Evolutionary conservation across 2,329 filamentous ascomycete species (phyloP), one percentile per base, ranked within the genome.

Genomic region (Zymoseptoria ardabiliae): DNA sequence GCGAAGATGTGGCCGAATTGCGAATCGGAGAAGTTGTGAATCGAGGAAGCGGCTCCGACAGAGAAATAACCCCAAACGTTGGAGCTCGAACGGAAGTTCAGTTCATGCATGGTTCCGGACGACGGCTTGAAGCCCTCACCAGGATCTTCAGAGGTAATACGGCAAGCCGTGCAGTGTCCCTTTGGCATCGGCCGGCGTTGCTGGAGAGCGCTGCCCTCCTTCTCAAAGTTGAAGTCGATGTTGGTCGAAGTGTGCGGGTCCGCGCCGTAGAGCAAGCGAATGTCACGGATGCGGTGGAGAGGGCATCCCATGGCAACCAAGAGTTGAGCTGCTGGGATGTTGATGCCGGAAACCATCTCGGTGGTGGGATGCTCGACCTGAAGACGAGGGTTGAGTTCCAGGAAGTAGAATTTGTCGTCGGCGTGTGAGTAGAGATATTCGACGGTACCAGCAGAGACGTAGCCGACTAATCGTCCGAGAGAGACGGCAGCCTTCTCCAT

Each of bases 51-150:
- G 9, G 92, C 94, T 79, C 92, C 90, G 75, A 99, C 94, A 56
- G 94, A 99, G 85, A 99, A 99, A 79, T 99, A 99, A 82, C 94
- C 94, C 94, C 94, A 99, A 58, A 97, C 94, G 69, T 99, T 99
- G 64, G 94, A 97, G 75, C 91, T 96, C 80, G 89, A 95, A 73
- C 94, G 86, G 85, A 99, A 99, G 82, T 99, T 99, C 72, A 99
- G 81, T 73, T 99, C 94, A 80, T 97, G 94, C 85, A 99, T 95
- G 56, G 93, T 96, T 85, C 94, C 94, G 71, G 93, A 96, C 52
- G 94, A 99, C 60, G 94, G 94, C 84, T 99, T 99, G 86, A 99
- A 99, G 56, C 94, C 94, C 82, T 99, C 94, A 71, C 95, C 94
- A 9, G 94, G 94, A 74, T 99, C 94, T 76, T 99, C 94, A 0